A percentile compares a stretch with the other conserved stretches of the same genome.
These are phyloP conservation scores for Dispira simplex DNA, from an alignment of 192 early-diverging fungal genomes.

Conservation along the genomic window DNA sequence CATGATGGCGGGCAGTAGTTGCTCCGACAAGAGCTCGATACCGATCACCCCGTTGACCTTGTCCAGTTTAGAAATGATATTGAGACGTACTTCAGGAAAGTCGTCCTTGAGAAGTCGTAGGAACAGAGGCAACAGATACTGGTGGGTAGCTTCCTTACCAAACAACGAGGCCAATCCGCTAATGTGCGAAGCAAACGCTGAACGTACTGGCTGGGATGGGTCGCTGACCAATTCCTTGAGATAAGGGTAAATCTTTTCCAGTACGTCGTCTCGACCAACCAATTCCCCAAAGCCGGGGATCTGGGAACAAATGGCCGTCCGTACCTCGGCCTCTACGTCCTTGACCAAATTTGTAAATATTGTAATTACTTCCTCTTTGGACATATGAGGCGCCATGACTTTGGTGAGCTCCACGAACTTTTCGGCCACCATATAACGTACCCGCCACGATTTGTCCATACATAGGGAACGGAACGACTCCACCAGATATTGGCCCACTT, in stretches of 20 bases:
- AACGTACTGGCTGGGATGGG: conserved; percentile 89
- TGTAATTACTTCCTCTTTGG: conserved; percentile 66
- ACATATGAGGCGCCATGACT: conserved; percentile 25
- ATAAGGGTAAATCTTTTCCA: conserved; percentile 67
- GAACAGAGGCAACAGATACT: conserved; percentile 89
- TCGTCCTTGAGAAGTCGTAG: conserved; percentile 95
- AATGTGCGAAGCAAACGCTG: conserved; percentile 90
- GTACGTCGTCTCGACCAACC: conserved; percentile 61
- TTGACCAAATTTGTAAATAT: conserved; percentile 81
- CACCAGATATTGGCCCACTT: conserved; percentile 35
- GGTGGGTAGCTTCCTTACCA: conserved; percentile 89
- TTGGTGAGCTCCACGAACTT: conserved; percentile 81
- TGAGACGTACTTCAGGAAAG: conserved; percentile 91
- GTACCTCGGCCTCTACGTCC: conserved; percentile 96
- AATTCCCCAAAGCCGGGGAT: conserved; percentile 49
- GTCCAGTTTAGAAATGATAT: conserved; percentile 97
- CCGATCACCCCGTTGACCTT: conserved; percentile 93
- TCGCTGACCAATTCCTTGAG: conserved; percentile 92
- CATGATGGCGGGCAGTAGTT: conserved; percentile 92
- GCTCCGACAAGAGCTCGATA: conserved; percentile 93
- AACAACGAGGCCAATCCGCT: conserved; percentile 89
- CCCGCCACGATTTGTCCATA: conserved; percentile 93
- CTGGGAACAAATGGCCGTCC: conserved; percentile 87
- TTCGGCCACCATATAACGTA: conserved; percentile 97
- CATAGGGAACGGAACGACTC: conserved; percentile 61